Evolutionary conservation across 78 protist genomes (phyloP).

Genomic region (Blattamonas nauphoetae): DNA sequence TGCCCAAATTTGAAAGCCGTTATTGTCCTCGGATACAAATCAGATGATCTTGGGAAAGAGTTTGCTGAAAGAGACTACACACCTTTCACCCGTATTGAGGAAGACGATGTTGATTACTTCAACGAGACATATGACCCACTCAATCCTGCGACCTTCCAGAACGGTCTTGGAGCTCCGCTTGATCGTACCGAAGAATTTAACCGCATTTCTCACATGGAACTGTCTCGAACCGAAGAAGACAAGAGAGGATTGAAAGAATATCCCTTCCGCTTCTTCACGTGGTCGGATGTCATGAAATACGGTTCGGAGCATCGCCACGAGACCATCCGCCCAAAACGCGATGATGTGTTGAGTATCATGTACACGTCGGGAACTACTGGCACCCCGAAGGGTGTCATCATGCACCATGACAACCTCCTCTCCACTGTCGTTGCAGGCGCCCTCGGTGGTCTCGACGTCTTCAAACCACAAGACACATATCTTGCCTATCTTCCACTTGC

Average conservation of each 20-base stretch:
- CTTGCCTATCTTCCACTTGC: constrained; percentile 10
- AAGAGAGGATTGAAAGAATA: too few species aligned
- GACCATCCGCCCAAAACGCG: not conserved
- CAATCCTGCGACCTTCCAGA: not conserved
- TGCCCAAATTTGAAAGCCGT: constrained; percentile 1
- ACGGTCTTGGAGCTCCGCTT: not conserved
- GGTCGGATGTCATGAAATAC: not conserved
- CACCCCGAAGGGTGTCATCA: not conserved
- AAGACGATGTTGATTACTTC: not conserved
- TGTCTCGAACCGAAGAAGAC: not conserved
- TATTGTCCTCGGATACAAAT: not conserved
- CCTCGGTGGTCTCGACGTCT: not conserved
- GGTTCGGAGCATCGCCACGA: not conserved
- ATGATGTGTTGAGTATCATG: constrained; percentile 1
- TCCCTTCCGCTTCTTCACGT: not conserved
- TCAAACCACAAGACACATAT: not conserved
- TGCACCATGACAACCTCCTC: constrained; percentile 6
- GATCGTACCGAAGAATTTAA: not conserved
- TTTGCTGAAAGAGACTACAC: not conserved
- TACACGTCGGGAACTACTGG: constrained; percentile 11
- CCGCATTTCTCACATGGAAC: not conserved
- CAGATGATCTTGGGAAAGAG: not conserved
- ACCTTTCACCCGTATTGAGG: not conserved
- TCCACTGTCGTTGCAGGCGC: not conserved
- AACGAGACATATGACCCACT: not conserved